Evolutionary conservation across 208 protist genomes (phyloP).

Genomic region (Novymonas esmeraldas): DNA sequence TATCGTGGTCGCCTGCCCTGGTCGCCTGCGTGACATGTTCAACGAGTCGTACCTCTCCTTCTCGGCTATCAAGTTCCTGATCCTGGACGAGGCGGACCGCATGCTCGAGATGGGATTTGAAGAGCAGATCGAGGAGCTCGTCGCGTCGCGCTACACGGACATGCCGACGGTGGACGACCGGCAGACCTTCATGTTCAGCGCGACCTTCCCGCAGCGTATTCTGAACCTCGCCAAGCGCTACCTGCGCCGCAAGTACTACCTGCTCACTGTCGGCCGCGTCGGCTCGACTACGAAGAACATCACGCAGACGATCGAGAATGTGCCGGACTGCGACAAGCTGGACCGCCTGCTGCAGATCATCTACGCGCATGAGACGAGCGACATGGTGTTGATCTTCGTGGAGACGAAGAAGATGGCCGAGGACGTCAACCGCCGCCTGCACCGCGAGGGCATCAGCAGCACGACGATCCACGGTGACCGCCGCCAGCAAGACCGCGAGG

Average conservation of each 20-base stretch:
- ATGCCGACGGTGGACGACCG: slow-evolving; percentile 93
- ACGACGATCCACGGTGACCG: slow-evolving; percentile 96
- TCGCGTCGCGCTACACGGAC: slow-evolving; percentile 91
- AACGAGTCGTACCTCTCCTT: slow-evolving; percentile 86
- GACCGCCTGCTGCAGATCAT: slow-evolving; percentile 78
- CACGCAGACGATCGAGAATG: slow-evolving; percentile 91
- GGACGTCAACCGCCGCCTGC: slow-evolving; percentile 68
- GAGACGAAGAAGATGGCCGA: slow-evolving; percentile 98
- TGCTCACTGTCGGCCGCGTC: slow-evolving; percentile 97
- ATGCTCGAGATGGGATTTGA: slow-evolving; percentile 99
- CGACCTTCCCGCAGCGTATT: slow-evolving; percentile 99
- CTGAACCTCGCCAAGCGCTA: slow-evolving; percentile 97
- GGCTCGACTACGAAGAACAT: slow-evolving; percentile 97
- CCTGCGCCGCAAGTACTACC: slow-evolving; percentile 95
- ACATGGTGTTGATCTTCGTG: slow-evolving; percentile 96
- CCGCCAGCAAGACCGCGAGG: slow-evolving; percentile 86
- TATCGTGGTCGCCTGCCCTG: slow-evolving; percentile 93
- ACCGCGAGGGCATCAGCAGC: slow-evolving; percentile 89
- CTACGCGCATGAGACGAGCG: slow-evolving; percentile 74
- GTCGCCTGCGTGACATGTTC: slow-evolving; percentile 90
- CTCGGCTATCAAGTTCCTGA: slow-evolving; percentile 90
- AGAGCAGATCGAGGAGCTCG: slow-evolving; percentile 98
- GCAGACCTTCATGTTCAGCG: slow-evolving; percentile 99
- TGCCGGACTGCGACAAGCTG: slow-evolving; percentile 74
- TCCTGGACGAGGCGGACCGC: slow-evolving; percentile 98